phyloP scores from a whole-genome alignment of 257 asterid species.

The Handroanthus guayacan region DNA sequence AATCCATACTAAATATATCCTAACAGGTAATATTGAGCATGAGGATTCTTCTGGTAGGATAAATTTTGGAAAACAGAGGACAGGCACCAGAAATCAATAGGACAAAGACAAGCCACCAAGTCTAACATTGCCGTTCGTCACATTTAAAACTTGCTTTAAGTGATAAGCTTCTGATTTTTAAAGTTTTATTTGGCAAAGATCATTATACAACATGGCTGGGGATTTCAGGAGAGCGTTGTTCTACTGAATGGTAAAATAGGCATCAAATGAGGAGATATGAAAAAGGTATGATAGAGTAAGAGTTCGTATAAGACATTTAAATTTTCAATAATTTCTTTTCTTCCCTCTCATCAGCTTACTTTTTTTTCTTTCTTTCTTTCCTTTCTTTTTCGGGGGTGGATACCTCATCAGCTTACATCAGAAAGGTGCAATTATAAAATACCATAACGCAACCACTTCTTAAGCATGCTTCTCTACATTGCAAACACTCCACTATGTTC shows the following conservation, averaged over 20 bases:
- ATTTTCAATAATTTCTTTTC: neutral
- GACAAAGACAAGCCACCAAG: neutral
- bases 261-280: neutral
- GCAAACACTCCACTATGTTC: too few species aligned
- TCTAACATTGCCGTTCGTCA: neutral
- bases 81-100: neutral
- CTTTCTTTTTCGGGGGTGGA: too few species aligned
- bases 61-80: neutral
- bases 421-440: too few species aligned
- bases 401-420: too few species aligned
- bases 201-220: neutral
- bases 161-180: neutral
- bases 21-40: neutral
- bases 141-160: neutral
- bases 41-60: neutral
- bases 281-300: neutral
- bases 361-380: too few species aligned
- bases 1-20: too few species aligned
- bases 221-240: neutral
- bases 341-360: neutral
- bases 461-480: too few species aligned
- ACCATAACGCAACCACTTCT: too few species aligned
- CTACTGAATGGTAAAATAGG: neutral
- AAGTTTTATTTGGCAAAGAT: neutral
- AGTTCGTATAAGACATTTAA: neutral